Evolutionary conservation across 2,329 filamentous ascomycete genomes (phyloP).

Genomic region (Dactylellina haptotyla): DNA sequence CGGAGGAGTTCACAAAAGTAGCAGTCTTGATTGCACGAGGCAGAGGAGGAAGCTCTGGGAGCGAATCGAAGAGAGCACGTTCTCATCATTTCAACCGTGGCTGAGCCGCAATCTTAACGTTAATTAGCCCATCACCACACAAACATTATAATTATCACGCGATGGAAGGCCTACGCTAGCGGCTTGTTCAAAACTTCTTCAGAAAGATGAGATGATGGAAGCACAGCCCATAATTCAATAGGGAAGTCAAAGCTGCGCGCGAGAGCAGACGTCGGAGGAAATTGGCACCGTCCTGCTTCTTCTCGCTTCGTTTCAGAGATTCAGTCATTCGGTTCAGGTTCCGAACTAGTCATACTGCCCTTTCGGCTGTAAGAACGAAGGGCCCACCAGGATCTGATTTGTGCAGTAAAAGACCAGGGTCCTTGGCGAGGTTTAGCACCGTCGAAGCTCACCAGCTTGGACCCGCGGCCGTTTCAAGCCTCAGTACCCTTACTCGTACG

Average conservation of each 20-base stretch:
- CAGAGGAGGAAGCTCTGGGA: not conserved
- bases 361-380: not conserved
- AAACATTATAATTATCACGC: not conserved
- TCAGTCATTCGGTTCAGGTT: not conserved
- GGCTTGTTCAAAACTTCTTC: not conserved
- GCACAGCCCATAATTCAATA: too few relatives aligned
- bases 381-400: too few relatives aligned
- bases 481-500: too few relatives aligned
- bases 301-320: not conserved
- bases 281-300: not conserved
- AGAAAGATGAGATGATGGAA: not conserved
- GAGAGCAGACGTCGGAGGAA: not conserved
- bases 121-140: not conserved
- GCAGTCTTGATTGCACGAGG: too few relatives aligned
- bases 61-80: conserved; percentile 24
- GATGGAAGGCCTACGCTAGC: not conserved
- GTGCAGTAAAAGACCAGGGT: too few relatives aligned
- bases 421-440: too few relatives aligned
- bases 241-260: too few relatives aligned
- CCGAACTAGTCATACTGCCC: not conserved
- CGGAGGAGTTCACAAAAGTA: not conserved
- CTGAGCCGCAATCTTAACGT: conserved; percentile 33
- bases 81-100: conserved; percentile 3
- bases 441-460: too few relatives aligned
- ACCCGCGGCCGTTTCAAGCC: too few relatives aligned